phyloP scores from a whole-genome alignment of 1,284 basidiomycete species.

The Trichosporon sp. region DNA sequence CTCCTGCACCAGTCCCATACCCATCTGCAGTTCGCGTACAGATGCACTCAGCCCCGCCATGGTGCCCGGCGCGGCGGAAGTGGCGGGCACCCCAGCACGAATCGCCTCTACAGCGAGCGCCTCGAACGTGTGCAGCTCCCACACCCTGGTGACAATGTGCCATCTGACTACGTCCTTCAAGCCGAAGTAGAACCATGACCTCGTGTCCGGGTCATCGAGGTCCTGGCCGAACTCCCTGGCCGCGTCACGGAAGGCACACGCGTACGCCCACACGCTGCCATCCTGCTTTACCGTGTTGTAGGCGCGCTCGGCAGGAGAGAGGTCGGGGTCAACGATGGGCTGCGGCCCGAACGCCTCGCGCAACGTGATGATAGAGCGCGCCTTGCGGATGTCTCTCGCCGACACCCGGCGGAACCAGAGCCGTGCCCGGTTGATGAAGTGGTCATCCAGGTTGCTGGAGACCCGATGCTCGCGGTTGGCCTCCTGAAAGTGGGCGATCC shows the following conservation, averaged over 20 bases:
- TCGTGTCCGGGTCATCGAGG: neutral
- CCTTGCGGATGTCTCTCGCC: neutral
- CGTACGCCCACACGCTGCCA: neutral
- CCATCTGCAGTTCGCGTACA: neutral
- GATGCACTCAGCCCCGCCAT: neutral
- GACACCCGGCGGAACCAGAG: neutral
- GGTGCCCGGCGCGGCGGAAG: no score
- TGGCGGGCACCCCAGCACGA: neutral
- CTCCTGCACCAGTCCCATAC: no score
- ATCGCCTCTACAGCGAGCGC: neutral
- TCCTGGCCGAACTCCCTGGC: neutral
- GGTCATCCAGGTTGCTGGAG: neutral
- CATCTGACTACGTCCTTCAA: neutral
- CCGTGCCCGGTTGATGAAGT: neutral
- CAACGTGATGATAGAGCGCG: neutral
- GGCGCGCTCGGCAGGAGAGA: neutral
- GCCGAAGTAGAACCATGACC: neutral
- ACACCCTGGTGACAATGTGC: neutral
- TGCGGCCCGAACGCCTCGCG: neutral
- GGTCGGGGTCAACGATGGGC: neutral
- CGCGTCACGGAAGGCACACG: neutral
- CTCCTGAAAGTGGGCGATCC: no score
- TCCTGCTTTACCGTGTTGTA: neutral
- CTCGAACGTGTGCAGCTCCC: neutral
- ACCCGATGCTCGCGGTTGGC: no score